Evolutionary conservation across 169 alveolate species (phyloP).

Genomic region (Fabrea salina): DNA sequence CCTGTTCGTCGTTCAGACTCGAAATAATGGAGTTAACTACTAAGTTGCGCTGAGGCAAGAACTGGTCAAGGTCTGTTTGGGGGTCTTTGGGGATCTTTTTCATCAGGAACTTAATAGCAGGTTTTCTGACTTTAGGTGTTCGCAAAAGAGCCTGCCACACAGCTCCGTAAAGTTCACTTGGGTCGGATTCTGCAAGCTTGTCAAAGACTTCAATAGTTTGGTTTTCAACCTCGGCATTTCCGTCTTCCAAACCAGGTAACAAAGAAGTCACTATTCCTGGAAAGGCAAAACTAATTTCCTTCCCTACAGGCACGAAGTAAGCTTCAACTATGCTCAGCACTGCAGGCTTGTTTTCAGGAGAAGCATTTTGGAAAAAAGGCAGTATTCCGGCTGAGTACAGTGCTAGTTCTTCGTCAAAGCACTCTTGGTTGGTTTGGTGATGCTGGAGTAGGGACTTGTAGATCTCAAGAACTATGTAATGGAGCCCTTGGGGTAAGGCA

Average conservation of each 20-base stretch:
- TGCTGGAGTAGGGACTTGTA: conserved; percentile 56
- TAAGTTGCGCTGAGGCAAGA: conserved; percentile 18
- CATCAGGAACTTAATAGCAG: conserved; percentile 60
- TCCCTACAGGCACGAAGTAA: conserved; percentile 41
- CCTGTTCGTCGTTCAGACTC: not conserved
- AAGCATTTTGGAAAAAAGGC: conserved; percentile 70
- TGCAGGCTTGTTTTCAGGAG: conserved; percentile 58
- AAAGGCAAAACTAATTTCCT: conserved; percentile 56
- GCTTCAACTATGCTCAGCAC: conserved; percentile 56
- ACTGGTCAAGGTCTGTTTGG: not conserved
- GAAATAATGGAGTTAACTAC: conserved; percentile 25
- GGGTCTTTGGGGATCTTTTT: conserved; percentile 42
- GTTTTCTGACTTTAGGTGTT: conserved; percentile 59
- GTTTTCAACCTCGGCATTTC: not conserved
- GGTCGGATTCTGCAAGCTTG: not conserved
- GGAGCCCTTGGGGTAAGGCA: conserved; percentile 63
- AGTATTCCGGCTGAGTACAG: conserved; percentile 70
- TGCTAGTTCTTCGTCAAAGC: conserved; percentile 65
- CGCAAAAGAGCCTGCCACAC: conserved; percentile 74
- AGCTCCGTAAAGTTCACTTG: conserved; percentile 51
- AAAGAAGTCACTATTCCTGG: conserved; percentile 75
- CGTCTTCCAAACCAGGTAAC: conserved; percentile 60
- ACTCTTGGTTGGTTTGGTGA: conserved; percentile 44
- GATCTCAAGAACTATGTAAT: conserved; percentile 55
- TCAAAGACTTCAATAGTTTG: conserved; percentile 52